phyloP scores from a whole-genome alignment of 2,329 filamentous ascomycete genomes.

The Pseudogymnoascus pannorum region DNA sequence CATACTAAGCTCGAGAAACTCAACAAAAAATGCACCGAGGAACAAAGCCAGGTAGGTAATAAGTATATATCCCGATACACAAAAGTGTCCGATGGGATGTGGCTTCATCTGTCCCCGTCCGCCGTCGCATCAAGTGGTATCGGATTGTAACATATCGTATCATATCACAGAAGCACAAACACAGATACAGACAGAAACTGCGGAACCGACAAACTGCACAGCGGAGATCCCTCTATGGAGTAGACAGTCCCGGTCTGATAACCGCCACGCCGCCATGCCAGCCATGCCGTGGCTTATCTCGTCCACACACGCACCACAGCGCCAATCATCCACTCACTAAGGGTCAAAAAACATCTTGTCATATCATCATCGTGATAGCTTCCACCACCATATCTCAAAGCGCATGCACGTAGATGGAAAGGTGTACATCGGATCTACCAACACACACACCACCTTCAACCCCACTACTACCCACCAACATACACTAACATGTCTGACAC shows the following conservation, averaged over 20 bases:
- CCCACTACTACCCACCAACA: too few relatives aligned
- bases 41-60: too few relatives aligned
- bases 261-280: too few relatives aligned
- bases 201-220: too few relatives aligned
- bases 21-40: too few relatives aligned
- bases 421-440: not conserved
- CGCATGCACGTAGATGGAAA: too few relatives aligned
- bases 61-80: not conserved
- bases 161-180: too few relatives aligned
- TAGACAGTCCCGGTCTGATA: not conserved
- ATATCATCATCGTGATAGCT: not conserved
- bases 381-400: not conserved
- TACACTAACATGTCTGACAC: not conserved
- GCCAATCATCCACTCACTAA: not conserved
- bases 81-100: not conserved
- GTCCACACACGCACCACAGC: not conserved
- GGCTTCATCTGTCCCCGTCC: too few relatives aligned
- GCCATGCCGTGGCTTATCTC: not conserved
- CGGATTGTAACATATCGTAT: too few relatives aligned
- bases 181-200: too few relatives aligned
- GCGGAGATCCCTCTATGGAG: not conserved
- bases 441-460: not conserved
- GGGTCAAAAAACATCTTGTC: not conserved
- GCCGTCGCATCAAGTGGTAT: not conserved
- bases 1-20: too few relatives aligned